Percentiles rank a stretch among this genome's conserved stretches.
phyloP scores from a whole-genome alignment of 306 rosid genomes.

The Fragaria vesca region DNA sequence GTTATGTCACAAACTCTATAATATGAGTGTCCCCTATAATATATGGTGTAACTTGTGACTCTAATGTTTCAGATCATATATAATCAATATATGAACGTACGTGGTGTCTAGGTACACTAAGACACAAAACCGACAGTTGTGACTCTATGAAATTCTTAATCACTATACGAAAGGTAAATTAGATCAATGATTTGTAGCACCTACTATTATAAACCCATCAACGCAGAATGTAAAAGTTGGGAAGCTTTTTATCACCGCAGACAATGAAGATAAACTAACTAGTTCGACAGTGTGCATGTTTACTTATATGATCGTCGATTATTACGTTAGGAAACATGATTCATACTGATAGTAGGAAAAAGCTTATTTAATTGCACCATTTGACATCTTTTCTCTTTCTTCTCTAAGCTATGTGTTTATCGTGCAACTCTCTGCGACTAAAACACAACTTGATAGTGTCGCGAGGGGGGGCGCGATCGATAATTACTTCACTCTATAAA shows the following conservation, averaged over 20 bases:
- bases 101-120: not conserved
- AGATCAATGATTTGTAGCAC: not conserved
- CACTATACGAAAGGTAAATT: not conserved
- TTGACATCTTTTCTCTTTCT: too few relatives aligned
- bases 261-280: too few relatives aligned
- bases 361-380: too few relatives aligned
- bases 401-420: too few relatives aligned
- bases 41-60: not conserved
- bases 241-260: not conserved
- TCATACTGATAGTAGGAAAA: too few relatives aligned
- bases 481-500: too few relatives aligned
- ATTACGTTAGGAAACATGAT: too few relatives aligned
- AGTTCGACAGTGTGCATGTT: too few relatives aligned
- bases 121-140: not conserved
- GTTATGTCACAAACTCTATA: not conserved
- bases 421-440: too few relatives aligned
- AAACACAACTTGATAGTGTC: too few relatives aligned
- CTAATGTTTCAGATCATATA: not conserved
- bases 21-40: not conserved
- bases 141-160: slow-evolving; percentile 13
- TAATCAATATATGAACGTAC: not conserved
- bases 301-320: too few relatives aligned
- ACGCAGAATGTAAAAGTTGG: not conserved
- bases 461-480: too few relatives aligned
- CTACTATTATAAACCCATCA: not conserved